Conservation (phyloP, 2,329 filamentous ascomycete genomes). For the Pleochaeta shiraiana region DNA sequence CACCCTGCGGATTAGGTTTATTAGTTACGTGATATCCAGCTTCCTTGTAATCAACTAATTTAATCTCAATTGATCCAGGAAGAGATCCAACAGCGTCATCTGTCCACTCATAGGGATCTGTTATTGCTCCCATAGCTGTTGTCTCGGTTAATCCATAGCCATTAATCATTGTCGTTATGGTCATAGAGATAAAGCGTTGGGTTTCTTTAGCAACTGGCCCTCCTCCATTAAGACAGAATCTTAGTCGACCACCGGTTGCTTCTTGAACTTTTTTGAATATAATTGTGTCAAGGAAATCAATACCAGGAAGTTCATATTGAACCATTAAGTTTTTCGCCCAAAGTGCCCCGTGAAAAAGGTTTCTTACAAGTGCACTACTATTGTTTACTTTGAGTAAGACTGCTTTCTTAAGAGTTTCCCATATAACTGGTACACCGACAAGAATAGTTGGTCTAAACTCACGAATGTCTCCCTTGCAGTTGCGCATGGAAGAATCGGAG, state of each 20-base stretch:
- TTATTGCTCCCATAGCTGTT: slow-evolving; percentile 59
- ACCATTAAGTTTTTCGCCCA: slow-evolving; percentile 37
- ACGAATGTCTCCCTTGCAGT: slow-evolving; percentile 84
- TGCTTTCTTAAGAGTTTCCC: slow-evolving; percentile 95
- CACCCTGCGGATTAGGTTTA: slow-evolving; percentile 60
- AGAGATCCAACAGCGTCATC: slow-evolving; percentile 56
- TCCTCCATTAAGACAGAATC: slow-evolving; percentile 86
- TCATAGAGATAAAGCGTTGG: slow-evolving; percentile 74
- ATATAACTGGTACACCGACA: slow-evolving; percentile 87
- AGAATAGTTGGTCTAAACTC: slow-evolving; percentile 79
- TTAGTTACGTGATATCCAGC: slow-evolving; percentile 57
- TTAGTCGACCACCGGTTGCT: slow-evolving; percentile 68
- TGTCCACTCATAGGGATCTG: slow-evolving; percentile 70
- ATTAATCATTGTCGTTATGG: slow-evolving; percentile 80
- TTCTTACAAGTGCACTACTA: slow-evolving; percentile 45
- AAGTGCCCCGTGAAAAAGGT: slow-evolving; percentile 53
- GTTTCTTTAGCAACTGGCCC: slow-evolving; percentile 78
- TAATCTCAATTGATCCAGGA: slow-evolving; percentile 59
- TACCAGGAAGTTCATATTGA: slow-evolving; percentile 37
- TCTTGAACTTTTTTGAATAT: slow-evolving; percentile 88
- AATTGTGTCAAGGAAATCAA: slow-evolving; percentile 50
- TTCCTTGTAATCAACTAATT: slow-evolving; percentile 77
- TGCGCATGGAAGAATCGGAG: slow-evolving; percentile 64
- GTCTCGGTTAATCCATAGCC: slow-evolving; percentile 96
- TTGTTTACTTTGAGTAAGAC: slow-evolving; percentile 48